phyloP scores from a whole-genome alignment of 176 grass and related monocot genomes.

The barley (Hordeum vulgare) region MorexV3_pseudomolecules_assembly NC_058524.1:356332332-356332831 shows the following conservation, averaged over 20 bases:
- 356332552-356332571: slow-evolving; percentile 79
- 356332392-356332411: neutral
- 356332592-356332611: slow-evolving; percentile 39
- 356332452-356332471: neutral
- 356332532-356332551: slow-evolving; percentile 93
- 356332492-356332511: neutral
- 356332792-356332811: slow-evolving; percentile 33
- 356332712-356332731: slow-evolving; percentile 68
- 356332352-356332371: slow-evolving; percentile 4
- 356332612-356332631: slow-evolving; percentile 73
- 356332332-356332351: neutral
- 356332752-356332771: slow-evolving; percentile 55
- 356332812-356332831: slow-evolving; percentile 37
- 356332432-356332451: slow-evolving; percentile 7
- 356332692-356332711: slow-evolving; percentile 62
- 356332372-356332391: neutral
- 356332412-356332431: neutral
- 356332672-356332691: slow-evolving; percentile 65
- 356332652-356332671: slow-evolving; percentile 83
- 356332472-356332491: neutral
- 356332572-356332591: slow-evolving; percentile 83
- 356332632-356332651: slow-evolving; percentile 89
- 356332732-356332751: slow-evolving; percentile 49
- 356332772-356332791: slow-evolving; percentile 59
- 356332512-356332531: slow-evolving; percentile 47